Evolutionary conservation across 2,329 filamentous ascomycete genomes (phyloP).

Genomic region (Pseudofabraea citricarpa): DNA sequence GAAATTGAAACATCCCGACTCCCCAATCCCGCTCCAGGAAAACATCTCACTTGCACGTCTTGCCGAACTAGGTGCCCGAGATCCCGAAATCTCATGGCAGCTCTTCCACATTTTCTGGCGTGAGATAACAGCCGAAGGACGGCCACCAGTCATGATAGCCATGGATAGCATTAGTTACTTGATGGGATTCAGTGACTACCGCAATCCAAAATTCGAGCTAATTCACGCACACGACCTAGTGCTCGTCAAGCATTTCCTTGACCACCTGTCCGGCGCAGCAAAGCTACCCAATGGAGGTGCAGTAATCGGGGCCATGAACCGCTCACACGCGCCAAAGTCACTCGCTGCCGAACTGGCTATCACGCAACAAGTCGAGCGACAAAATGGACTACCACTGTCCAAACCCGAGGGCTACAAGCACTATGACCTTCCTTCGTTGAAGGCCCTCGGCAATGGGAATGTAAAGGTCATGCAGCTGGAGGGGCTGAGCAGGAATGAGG

Average conservation of each 20-base stretch:
- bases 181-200: conserved; percentile 76
- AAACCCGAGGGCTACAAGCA: conserved; percentile 47
- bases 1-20: conserved; percentile 45
- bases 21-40: conserved; percentile 54
- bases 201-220: conserved; percentile 60
- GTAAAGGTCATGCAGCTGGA: conserved; percentile 52
- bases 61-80: conserved; percentile 62
- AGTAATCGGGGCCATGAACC: conserved; percentile 68
- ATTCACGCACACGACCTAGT: conserved; percentile 85
- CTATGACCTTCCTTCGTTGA: conserved; percentile 54
- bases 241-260: conserved; percentile 69
- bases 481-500: conserved; percentile 70
- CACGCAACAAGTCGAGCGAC: conserved; percentile 44
- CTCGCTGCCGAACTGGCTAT: conserved; percentile 67
- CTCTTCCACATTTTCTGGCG: conserved; percentile 77
- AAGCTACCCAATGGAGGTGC: conserved; percentile 69
- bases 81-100: conserved; percentile 73
- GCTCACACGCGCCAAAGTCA: conserved; percentile 62
- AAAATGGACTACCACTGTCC: conserved; percentile 31
- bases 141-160: conserved; percentile 59
- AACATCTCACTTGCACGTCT: conserved; percentile 63
- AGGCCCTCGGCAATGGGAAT: conserved; percentile 43
- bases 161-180: conserved; percentile 78
- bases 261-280: conserved; percentile 59
- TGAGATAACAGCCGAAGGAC: conserved; percentile 59